Evolutionary conservation across 257 asterid species (phyloP).

Genomic region (Misopates orontium): DNA sequence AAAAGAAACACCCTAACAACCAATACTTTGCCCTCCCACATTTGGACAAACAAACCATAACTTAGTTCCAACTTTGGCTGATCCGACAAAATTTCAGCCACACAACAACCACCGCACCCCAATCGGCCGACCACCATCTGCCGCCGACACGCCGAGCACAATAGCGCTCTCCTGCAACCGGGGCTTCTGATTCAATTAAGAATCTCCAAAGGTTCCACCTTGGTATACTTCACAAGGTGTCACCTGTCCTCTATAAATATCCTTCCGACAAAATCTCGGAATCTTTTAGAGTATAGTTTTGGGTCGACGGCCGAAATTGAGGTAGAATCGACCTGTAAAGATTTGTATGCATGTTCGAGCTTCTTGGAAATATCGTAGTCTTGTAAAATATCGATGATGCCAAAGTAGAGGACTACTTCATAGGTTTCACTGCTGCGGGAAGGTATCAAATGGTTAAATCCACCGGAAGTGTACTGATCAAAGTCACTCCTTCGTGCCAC

Average conservation of each 20-base stretch:
- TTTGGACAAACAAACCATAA: slow-evolving; percentile 44
- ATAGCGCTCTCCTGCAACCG: slow-evolving; percentile 8
- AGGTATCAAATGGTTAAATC: slow-evolving; percentile 43
- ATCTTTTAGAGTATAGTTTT: slow-evolving; percentile 79
- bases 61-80: slow-evolving; percentile 51
- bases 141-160: no score
- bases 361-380: slow-evolving; percentile 94
- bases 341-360: slow-evolving; percentile 93
- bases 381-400: slow-evolving; percentile 88
- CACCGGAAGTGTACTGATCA: slow-evolving; percentile 60
- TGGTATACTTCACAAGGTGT: slow-evolving; percentile 12
- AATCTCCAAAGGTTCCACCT: slow-evolving; percentile 24
- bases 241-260: slow-evolving; percentile 75
- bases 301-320: slow-evolving; percentile 98
- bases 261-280: slow-evolving; percentile 80
- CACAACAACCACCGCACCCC: neutral
- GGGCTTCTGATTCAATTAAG: slow-evolving; percentile 36
- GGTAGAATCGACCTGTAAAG: slow-evolving; percentile 78
- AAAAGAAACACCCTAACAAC: slow-evolving; percentile 17
- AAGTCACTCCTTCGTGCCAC: slow-evolving; percentile 78
- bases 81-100: slow-evolving; percentile 67
- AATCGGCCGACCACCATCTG: neutral
- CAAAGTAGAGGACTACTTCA: slow-evolving; percentile 87
- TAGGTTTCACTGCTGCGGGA: slow-evolving; percentile 58
- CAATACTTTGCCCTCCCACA: slow-evolving; percentile 24